A percentile compares a stretch with the other conserved stretches of the same genome.
These are phyloP conservation scores for Pseudomonodictys pantanalensis DNA, from an alignment of 495 filamentous ascomycete genomes.

Conservation along the genomic window DNA sequence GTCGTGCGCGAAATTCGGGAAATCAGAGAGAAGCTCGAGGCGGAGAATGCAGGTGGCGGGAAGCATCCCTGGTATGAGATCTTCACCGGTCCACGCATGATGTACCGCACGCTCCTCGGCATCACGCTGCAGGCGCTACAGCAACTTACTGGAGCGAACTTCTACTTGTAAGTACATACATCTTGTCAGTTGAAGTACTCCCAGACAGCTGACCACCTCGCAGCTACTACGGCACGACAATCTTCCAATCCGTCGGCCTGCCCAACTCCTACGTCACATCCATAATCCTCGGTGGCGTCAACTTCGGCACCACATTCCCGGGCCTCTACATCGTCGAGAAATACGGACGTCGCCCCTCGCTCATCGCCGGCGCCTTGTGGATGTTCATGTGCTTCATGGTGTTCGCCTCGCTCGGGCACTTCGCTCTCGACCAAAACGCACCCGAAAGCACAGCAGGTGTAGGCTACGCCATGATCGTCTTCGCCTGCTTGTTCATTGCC, in stretches of 20 bases:
- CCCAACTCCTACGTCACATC: constrained; percentile 36
- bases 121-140: constrained; percentile 32
- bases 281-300: constrained; percentile 39
- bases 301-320: constrained; percentile 40
- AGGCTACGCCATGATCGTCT: constrained; percentile 26
- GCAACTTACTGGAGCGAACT: constrained; percentile 44
- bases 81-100: constrained; percentile 33
- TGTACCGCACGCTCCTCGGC: constrained; percentile 29
- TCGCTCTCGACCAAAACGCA: constrained; percentile 31
- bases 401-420: constrained; percentile 42
- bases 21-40: constrained; percentile 50
- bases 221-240: constrained; percentile 43
- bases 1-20: constrained; percentile 64
- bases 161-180: too few species aligned
- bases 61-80: constrained; percentile 29
- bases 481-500: constrained; percentile 30
- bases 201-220: too few species aligned
- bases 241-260: constrained; percentile 38
- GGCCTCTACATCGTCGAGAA: constrained; percentile 44
- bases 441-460: constrained; percentile 3
- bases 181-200: too few species aligned
- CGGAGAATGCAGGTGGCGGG: constrained; percentile 22
- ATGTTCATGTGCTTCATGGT: constrained; percentile 45
- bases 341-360: constrained; percentile 37
- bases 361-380: constrained; percentile 40